Evolutionary conservation across 2,329 filamentous ascomycete species (phyloP).

Genomic region (Fusarium sp.): DNA sequence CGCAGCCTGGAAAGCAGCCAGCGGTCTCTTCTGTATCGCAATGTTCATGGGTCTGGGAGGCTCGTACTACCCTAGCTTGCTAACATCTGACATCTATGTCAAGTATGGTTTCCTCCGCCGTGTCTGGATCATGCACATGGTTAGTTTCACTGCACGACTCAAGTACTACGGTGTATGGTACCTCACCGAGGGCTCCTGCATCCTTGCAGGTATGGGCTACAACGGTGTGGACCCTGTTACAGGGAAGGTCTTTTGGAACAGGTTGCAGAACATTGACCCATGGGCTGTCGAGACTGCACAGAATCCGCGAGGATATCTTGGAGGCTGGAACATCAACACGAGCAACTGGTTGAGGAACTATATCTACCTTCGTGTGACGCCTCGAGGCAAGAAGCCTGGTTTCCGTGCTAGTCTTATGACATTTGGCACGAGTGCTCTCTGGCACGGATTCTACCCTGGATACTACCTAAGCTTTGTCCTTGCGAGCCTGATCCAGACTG

Average conservation of each 20-base stretch:
- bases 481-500: constrained; percentile 90
- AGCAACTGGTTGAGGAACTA: constrained; percentile 98
- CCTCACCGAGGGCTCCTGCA: constrained; percentile 92
- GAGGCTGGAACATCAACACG: constrained; percentile 98
- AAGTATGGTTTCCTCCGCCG: constrained; percentile 77
- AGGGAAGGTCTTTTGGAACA: constrained; percentile 87
- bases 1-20: constrained; percentile 79
- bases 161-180: constrained; percentile 99
- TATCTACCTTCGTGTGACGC: constrained; percentile 93
- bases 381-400: constrained; percentile 93
- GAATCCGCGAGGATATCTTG: constrained; percentile 92
- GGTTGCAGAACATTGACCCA: constrained; percentile 89
- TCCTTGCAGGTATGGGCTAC: constrained; percentile 92
- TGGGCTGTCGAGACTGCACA: constrained; percentile 89
- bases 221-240: constrained; percentile 90
- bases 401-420: constrained; percentile 95
- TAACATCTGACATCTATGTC: constrained; percentile 76
- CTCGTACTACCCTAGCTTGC: constrained; percentile 72
- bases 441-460: constrained; percentile 98
- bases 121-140: constrained; percentile 84
- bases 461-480: constrained; percentile 94
- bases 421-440: constrained; percentile 93
- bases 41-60: constrained; percentile 79
- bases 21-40: constrained; percentile 83
- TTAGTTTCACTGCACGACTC: constrained; percentile 82